These are phyloP conservation scores for Solanum hybrid DNA, from an alignment of 305 asterid genomes.

Conservation along the genomic window DNA sequence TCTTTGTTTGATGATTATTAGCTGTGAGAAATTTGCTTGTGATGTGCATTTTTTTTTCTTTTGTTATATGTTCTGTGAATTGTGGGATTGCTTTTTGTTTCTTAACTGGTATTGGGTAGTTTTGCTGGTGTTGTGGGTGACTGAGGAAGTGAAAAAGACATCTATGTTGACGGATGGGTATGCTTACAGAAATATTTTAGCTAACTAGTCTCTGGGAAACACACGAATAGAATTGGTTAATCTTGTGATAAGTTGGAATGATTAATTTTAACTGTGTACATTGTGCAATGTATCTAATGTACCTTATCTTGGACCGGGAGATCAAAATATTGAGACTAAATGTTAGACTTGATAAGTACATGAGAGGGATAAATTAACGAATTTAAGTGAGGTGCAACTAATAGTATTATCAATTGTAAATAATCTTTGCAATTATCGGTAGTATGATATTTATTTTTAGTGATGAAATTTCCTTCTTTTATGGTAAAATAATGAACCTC, in stretches of 20 bases:
- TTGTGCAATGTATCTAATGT: not conserved
- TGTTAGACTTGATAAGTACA: not conserved
- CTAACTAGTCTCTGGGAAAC: not conserved
- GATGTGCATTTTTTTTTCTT: not conserved
- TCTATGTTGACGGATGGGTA: not conserved
- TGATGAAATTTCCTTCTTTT: not conserved
- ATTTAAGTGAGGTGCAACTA: not conserved
- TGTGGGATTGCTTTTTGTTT: not conserved
- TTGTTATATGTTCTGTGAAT: not conserved
- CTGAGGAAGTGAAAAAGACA: not conserved
- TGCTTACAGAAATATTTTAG: not conserved
- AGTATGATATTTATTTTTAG: not conserved
- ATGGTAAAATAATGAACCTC: not conserved
- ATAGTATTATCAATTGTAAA: not conserved
- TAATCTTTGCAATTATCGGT: not conserved
- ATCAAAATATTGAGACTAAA: not conserved
- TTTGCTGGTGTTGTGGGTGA: not conserved
- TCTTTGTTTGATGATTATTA: not conserved
- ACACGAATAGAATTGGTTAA: not conserved
- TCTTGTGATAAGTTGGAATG: not conserved
- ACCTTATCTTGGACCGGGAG: not conserved
- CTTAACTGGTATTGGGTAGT: not conserved
- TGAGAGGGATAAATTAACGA: not conserved
- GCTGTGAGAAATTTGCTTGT: not conserved
- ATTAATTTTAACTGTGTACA: not conserved